Evolutionary conservation across 2,329 filamentous ascomycete genomes (phyloP).

Genomic region (Macrophomina phaseolina): DNA sequence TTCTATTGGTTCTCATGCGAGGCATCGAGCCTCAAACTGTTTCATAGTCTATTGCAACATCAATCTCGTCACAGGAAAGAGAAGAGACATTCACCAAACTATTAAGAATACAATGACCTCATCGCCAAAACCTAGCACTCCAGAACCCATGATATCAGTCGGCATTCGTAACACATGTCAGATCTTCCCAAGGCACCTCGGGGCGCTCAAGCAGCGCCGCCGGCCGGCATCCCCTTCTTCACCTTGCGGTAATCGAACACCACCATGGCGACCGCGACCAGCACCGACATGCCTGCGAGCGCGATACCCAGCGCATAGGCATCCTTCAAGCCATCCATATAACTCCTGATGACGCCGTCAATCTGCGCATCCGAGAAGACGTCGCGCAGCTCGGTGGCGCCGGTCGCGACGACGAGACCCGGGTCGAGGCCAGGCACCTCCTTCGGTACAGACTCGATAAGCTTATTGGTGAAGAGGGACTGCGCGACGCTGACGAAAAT

Average conservation of each 20-base stretch:
- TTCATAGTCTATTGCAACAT: neutral
- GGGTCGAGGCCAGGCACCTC: constrained; percentile 46
- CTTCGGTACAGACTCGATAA: constrained; percentile 41
- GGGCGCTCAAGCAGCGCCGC: constrained; percentile 4
- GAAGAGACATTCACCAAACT: no score
- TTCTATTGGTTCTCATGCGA: no score
- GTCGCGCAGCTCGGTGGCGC: constrained; percentile 51
- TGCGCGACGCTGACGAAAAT: constrained; percentile 52
- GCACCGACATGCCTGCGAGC: constrained; percentile 23
- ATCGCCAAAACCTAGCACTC: no score
- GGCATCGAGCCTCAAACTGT: neutral
- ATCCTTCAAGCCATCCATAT: constrained; percentile 36
- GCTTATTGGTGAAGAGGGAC: constrained; percentile 48
- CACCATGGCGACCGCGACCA: constrained; percentile 13
- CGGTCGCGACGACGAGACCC: constrained; percentile 45
- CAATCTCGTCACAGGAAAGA: neutral
- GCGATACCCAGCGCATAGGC: constrained; percentile 28
- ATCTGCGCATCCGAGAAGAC: constrained; percentile 39
- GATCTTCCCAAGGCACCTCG: no score
- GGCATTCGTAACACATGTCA: neutral
- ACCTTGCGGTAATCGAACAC: constrained; percentile 18
- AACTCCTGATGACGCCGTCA: constrained; percentile 32
- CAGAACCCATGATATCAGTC: neutral
- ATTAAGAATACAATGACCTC: neutral
- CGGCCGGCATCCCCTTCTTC: constrained; percentile 16